A percentile compares a stretch with the other conserved stretches of the same genome.
phyloP scores from a whole-genome alignment of 192 early-diverging fungal species.

The Spinellus fusiger region DNA sequence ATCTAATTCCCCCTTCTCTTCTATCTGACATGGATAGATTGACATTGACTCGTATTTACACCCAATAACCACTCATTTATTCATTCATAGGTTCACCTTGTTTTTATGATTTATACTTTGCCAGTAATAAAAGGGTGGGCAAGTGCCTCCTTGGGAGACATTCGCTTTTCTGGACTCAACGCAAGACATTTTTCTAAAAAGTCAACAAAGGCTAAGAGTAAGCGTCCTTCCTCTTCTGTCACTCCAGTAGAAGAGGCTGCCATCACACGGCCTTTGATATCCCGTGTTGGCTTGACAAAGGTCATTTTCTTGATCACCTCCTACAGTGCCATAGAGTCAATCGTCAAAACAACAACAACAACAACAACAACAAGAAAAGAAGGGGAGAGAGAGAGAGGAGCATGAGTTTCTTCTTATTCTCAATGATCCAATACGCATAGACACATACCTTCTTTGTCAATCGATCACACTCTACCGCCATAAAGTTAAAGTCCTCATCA shows the following conservation, averaged over 20 bases:
- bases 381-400: not conserved
- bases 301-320: conserved; percentile 64
- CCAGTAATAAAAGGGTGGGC: conserved; percentile 78
- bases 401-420: not conserved
- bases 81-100: not conserved
- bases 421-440: not conserved
- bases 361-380: not conserved
- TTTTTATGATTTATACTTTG: conserved; percentile 19
- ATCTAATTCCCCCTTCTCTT: no score
- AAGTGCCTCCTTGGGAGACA: conserved; percentile 82
- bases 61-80: not conserved
- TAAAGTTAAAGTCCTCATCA: conserved; percentile 69
- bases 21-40: no score
- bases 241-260: conserved; percentile 41
- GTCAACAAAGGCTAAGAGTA: conserved; percentile 68
- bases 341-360: not conserved
- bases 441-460: conserved; percentile 48
- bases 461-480: conserved; percentile 55
- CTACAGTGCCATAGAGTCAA: no score
- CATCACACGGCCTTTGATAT: conserved; percentile 65
- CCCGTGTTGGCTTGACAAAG: conserved; percentile 60
- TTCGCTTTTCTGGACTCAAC: conserved; percentile 84
- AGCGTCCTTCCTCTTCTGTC: conserved; percentile 50
- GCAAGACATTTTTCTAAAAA: conserved; percentile 80
- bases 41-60: no score